Percentiles rank a stretch among this genome's conserved stretches.
Evolutionary conservation across 192 early-diverging fungal species (phyloP).

Genomic region (Gigaspora rosea): DNA sequence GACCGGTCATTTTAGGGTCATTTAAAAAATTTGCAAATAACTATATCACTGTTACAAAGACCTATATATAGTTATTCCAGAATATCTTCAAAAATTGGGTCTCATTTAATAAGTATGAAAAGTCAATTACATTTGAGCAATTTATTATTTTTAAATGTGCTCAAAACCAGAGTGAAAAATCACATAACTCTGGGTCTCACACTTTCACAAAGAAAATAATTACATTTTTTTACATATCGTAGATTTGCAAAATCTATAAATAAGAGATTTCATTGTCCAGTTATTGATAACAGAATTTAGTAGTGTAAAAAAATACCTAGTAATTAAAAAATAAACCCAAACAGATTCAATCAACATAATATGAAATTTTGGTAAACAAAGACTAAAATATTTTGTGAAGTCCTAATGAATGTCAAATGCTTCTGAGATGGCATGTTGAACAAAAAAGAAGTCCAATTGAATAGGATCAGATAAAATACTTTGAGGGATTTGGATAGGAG

Average conservation of each 20-base stretch:
- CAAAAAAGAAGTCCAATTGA: conserved; percentile 13
- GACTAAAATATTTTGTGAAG: conserved; percentile 6
- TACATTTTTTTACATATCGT: conserved; percentile 16
- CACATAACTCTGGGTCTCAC: conserved; percentile 1
- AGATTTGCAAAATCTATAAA: too few relatives aligned
- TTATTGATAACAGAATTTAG: not conserved
- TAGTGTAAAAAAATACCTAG: conserved; percentile 2
- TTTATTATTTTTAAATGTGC: conserved; percentile 18
- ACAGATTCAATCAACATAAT: conserved; percentile 11
- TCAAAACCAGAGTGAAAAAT: conserved; percentile 18
- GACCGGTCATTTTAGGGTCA: too few relatives aligned
- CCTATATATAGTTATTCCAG: too few relatives aligned
- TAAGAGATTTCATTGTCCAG: too few relatives aligned
- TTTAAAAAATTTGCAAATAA: too few relatives aligned
- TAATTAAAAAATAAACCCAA: conserved; percentile 22
- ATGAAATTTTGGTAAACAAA: conserved; percentile 1
- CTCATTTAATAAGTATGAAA: too few relatives aligned
- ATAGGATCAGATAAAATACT: conserved; percentile 16
- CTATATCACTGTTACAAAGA: too few relatives aligned
- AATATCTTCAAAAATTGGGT: too few relatives aligned
- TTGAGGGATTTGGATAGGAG: too few relatives aligned
- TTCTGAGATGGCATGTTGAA: not conserved
- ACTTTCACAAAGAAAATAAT: conserved; percentile 15
- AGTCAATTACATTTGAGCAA: conserved; percentile 16
- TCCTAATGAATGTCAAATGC: conserved; percentile 15